These are phyloP conservation scores for Trypanosoma cruzi DNA, from an alignment of 208 protist species.

Conservation along the genomic window DNA sequence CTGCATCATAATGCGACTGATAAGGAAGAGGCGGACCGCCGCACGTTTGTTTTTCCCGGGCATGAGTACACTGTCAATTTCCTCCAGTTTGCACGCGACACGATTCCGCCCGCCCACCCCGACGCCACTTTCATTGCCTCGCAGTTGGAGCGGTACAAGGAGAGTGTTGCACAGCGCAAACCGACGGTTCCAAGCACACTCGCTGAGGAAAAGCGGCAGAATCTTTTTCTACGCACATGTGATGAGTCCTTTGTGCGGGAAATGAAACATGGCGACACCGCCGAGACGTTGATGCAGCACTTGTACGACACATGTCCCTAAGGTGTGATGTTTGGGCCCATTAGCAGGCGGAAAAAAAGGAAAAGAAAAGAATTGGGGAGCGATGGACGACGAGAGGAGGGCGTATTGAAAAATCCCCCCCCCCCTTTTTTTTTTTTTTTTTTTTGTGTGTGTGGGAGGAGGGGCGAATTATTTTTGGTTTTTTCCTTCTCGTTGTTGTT, in stretches of 20 bases:
- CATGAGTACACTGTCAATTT: conserved; percentile 93
- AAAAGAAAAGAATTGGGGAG: conserved; percentile 5
- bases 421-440: conserved; percentile 7
- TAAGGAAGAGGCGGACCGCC: conserved; percentile 27
- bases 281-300: conserved; percentile 65
- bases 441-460: too few relatives aligned
- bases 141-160: conserved; percentile 51
- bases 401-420: neutral
- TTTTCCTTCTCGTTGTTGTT: neutral
- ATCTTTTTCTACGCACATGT: conserved; percentile 86
- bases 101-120: conserved; percentile 23
- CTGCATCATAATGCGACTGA: conserved; percentile 36
- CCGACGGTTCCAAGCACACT: conserved; percentile 84
- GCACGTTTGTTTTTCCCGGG: conserved; percentile 81
- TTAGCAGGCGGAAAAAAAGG: neutral
- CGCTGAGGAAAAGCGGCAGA: conserved; percentile 80
- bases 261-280: conserved; percentile 46
- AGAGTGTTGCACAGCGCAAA: conserved; percentile 36
- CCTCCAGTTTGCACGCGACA: conserved; percentile 57
- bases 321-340: neutral
- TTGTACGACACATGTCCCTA: conserved; percentile 85
- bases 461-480: neutral
- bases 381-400: neutral
- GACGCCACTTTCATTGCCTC: conserved; percentile 47
- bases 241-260: conserved; percentile 44